Evolutionary conservation across 805 yeast species (phyloP), one percentile per base, ranked within the genome.

Genomic region (Wickerhamomyces hampshirensis): DNA sequence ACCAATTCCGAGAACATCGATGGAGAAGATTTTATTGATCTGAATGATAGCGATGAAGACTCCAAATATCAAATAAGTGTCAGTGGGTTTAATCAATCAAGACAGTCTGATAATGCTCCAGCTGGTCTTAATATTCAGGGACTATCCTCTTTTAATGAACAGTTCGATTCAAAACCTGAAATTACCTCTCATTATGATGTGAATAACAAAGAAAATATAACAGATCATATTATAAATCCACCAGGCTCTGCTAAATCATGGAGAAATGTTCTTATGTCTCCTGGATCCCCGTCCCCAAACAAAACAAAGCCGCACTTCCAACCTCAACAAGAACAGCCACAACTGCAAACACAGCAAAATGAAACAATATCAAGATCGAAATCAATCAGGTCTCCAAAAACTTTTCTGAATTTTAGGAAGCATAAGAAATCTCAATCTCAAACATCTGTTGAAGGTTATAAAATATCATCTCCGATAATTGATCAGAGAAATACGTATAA

Each of bases 371-470:
- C 42, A 26, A 47, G 46, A 26, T 32, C 48, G 2, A 47, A 35
- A 39, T 44, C 55, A 5, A 45, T 52, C 11, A 46, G 50, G 35
- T 52, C 59, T 5, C 59, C 59, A 32, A 54, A 51, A 39, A 44
- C 35, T 19, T 51, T 54, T 37, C 36, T 53, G 16, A 48, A 38
- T 18, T 41, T 45, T 28, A 38, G 47, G 36, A 52, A 52, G 34
- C 57, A 54, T 31, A 51, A 48, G 33, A 54, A 52, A 38, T 41
- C 53, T 2, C 42, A 37, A 21, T 49, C 55, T n/a, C 37, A 43
- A n/a, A 38, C 52, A 4, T 51, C 55, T 8, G 41, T 43, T 21
- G 55, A 47, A 23, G 41, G 34, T 15, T 43, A 51, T 21, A 47
- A 40, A 26, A 50, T 50, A n/a, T 47, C 54, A 5, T 52, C 57